phyloP scores from a whole-genome alignment of 2,329 filamentous ascomycete genomes.

The Microcera coccophila region DNA sequence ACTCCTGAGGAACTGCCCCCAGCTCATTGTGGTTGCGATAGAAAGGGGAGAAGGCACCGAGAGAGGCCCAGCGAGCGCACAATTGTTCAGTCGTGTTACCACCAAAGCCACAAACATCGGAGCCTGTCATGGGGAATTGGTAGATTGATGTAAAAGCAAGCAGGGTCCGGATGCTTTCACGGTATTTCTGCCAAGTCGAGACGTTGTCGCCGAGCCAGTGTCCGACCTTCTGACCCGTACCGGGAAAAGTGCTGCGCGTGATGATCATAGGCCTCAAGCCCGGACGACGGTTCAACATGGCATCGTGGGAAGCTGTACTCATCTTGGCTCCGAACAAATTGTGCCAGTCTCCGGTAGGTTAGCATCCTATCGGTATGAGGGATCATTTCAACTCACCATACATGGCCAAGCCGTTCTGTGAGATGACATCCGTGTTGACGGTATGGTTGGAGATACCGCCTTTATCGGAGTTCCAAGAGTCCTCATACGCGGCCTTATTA shows the following conservation, averaged over 20 bases:
- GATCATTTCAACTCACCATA: constrained; percentile 42
- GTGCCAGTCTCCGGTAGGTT: constrained; percentile 58
- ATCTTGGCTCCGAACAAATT: constrained; percentile 75
- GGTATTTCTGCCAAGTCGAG: constrained; percentile 69
- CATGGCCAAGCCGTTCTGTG: constrained; percentile 66
- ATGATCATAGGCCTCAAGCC: constrained; percentile 78
- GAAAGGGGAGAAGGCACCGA: constrained; percentile 69
- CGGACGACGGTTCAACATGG: constrained; percentile 60
- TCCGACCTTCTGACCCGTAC: constrained; percentile 69
- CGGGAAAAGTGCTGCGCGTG: constrained; percentile 75
- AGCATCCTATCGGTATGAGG: background rate
- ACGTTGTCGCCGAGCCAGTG: constrained; percentile 81
- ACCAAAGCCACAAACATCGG: constrained; percentile 75
- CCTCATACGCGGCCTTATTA: constrained; percentile 56
- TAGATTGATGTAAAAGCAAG: constrained; percentile 67
- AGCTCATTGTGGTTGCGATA: constrained; percentile 64
- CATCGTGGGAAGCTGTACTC: constrained; percentile 71
- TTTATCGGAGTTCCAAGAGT: constrained; percentile 49
- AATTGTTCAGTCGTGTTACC: constrained; percentile 59
- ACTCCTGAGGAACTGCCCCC: constrained; percentile 53
- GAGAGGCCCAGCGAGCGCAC: constrained; percentile 64
- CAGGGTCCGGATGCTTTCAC: constrained; percentile 72
- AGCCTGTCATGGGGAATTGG: constrained; percentile 65
- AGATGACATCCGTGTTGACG: constrained; percentile 72
- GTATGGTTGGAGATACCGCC: constrained; percentile 58